Evolutionary conservation across 495 filamentous ascomycete genomes (phyloP).

Genomic region (Neurospora sp.): DNA sequence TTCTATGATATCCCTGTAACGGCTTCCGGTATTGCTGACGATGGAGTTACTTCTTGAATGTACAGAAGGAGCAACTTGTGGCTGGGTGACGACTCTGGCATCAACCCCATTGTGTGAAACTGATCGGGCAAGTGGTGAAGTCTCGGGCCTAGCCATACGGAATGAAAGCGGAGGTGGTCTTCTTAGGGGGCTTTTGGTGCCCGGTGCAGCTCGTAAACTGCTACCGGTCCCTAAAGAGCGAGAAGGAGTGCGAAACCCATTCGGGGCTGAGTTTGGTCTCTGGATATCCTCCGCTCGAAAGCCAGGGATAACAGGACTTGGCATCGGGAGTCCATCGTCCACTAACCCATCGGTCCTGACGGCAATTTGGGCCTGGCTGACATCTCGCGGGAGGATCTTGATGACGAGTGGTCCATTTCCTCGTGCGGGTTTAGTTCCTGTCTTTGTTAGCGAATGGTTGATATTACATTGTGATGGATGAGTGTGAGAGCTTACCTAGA

Average conservation of each 20-base stretch:
- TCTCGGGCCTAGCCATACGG: conserved; percentile 5
- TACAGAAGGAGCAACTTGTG: background rate
- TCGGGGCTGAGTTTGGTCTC: conserved; percentile 33
- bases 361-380: conserved; percentile 15
- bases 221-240: conserved; percentile 1
- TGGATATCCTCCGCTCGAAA: conserved; percentile 14
- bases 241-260: background rate
- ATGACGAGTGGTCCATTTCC: conserved; percentile 20
- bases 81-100: conserved; percentile 10
- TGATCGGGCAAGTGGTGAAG: conserved; percentile 4
- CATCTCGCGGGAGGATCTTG: conserved; percentile 19
- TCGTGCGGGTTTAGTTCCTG: conserved; percentile 24
- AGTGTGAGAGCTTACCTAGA: conserved; percentile 24
- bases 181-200: conserved; percentile 5
- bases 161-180: conserved; percentile 21
- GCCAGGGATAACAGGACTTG: conserved; percentile 18
- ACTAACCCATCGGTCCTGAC: background rate
- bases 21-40: conserved; percentile 11
- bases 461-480: conserved; percentile 13
- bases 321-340: background rate
- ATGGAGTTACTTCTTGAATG: conserved; percentile 14
- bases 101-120: conserved; percentile 4
- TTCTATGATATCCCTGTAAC: conserved; percentile 41
- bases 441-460: conserved; percentile 11
- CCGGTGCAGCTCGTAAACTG: background rate